Conservation (phyloP, 768 basidiomycete genomes). For the Favolaschia claudopus region DNA sequence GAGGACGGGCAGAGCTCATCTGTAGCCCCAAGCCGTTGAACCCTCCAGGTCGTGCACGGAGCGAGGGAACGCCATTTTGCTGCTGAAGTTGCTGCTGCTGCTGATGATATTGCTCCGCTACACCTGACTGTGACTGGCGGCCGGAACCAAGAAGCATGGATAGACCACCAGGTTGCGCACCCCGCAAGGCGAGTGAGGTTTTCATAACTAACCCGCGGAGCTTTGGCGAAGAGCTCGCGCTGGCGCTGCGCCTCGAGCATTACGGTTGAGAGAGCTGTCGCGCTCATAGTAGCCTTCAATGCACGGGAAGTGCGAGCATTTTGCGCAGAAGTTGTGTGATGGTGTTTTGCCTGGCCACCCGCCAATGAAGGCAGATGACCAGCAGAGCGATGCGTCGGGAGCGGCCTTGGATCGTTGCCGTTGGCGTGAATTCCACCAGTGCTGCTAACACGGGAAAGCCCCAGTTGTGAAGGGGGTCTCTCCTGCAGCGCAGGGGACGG, state of each 20-base stretch:
- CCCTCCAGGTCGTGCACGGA: slow-evolving; percentile 22
- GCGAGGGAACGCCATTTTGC: not conserved
- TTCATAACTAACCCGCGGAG: slow-evolving; percentile 72
- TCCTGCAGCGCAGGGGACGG: slow-evolving; percentile 26
- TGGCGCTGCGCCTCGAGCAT: slow-evolving; percentile 64
- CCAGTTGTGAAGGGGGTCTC: not conserved
- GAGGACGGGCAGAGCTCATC: slow-evolving; percentile 12
- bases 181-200: slow-evolving; percentile 46
- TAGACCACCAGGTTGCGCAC: slow-evolving; percentile 34
- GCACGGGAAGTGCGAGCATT: no score
- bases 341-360: slow-evolving; percentile 31
- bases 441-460: slow-evolving; percentile 12
- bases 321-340: no score
- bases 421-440: not conserved
- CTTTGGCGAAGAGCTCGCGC: slow-evolving; percentile 77
- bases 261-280: slow-evolving; percentile 10
- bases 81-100: slow-evolving; percentile 23
- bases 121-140: slow-evolving; percentile 23
- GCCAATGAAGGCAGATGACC: slow-evolving; percentile 27
- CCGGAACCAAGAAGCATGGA: slow-evolving; percentile 28
- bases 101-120: slow-evolving; percentile 32
- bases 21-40: slow-evolving; percentile 21
- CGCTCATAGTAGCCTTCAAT: no score
- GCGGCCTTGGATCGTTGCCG: slow-evolving; percentile 22
- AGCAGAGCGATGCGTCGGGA: slow-evolving; percentile 26